Conservation (phyloP, 495 filamentous ascomycete species). For the Trichocladium antarcticum region DNA sequence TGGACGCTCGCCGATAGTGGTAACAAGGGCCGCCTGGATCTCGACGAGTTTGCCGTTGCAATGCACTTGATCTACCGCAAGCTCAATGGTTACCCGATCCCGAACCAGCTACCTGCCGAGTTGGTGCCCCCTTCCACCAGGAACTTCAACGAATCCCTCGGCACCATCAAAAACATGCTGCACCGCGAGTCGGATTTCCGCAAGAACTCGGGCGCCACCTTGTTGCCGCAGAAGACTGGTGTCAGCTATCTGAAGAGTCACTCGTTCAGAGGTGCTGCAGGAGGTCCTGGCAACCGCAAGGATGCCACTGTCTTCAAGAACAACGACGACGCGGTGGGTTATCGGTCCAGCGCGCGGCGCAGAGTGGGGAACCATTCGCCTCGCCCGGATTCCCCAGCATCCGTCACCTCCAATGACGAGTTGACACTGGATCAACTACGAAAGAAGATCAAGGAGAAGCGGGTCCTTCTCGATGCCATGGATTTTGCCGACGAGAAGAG, state of each 20-base stretch:
- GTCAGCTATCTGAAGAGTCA: conserved; percentile 95
- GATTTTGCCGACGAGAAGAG: conserved; percentile 91
- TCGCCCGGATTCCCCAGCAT: conserved; percentile 59
- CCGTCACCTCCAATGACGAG: conserved; percentile 63
- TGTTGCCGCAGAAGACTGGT: conserved; percentile 92
- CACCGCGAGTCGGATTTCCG: conserved; percentile 77
- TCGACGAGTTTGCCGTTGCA: conserved; percentile 96
- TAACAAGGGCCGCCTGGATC: conserved; percentile 85
- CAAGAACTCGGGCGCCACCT: conserved; percentile 70
- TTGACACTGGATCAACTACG: conserved; percentile 73
- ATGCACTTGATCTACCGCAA: conserved; percentile 99
- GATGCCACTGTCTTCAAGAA: conserved; percentile 96
- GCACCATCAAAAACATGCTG: conserved; percentile 85
- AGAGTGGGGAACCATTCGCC: conserved; percentile 71
- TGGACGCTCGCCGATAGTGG: conserved; percentile 93
- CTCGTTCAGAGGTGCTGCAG: conserved; percentile 58
- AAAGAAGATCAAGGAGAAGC: conserved; percentile 91
- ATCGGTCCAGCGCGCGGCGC: conserved; percentile 86
- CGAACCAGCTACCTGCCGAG: conserved; percentile 83
- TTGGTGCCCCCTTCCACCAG: conserved; percentile 93
- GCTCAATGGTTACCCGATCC: conserved; percentile 88
- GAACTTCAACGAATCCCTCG: conserved; percentile 83
- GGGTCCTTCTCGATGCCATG: conserved; percentile 91
- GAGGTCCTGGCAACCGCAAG: conserved; percentile 49
- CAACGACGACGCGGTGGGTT: conserved; percentile 81